Percentiles rank a stretch among this genome's conserved stretches.
Conservation (phyloP, 495 filamentous ascomycete species). For the Annulohypoxylon nitens region DNA sequence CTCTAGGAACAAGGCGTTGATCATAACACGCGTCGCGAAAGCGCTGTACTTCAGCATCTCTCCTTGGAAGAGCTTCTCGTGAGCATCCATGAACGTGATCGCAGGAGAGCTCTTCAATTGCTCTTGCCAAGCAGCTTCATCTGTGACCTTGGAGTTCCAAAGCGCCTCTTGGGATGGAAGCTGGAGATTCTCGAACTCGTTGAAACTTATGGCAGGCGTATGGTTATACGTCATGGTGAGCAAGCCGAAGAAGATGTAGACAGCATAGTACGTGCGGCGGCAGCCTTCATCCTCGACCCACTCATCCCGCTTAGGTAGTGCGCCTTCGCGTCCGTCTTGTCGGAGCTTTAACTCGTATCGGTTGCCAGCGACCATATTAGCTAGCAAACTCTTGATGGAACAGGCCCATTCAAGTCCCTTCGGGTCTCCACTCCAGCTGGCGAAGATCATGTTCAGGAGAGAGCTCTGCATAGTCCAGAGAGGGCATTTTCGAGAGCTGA, state of each 20-base stretch:
- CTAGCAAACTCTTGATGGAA: constrained; percentile 96
- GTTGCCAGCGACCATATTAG: constrained; percentile 99
- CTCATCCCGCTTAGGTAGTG: constrained; percentile 81
- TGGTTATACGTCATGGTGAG: constrained; percentile 97
- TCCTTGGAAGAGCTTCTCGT: constrained; percentile 94
- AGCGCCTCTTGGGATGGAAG: constrained; percentile 93
- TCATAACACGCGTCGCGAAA: constrained; percentile 97
- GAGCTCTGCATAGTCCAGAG: constrained; percentile 98
- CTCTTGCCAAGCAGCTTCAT: constrained; percentile 87
- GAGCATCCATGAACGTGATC: constrained; percentile 90
- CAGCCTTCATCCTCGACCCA: constrained; percentile 99
- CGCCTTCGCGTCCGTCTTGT: constrained; percentile 85
- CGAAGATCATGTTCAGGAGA: constrained; percentile 98
- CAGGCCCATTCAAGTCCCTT: constrained; percentile 99
- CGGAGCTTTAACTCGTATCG: constrained; percentile 95
- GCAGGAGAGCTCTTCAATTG: constrained; percentile 75
- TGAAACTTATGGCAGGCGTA: constrained; percentile 95
- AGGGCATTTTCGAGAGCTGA: constrained; percentile 97
- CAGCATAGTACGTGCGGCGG: constrained; percentile 97
- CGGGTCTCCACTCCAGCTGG: constrained; percentile 98
- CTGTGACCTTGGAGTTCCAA: constrained; percentile 87
- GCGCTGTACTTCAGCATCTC: constrained; percentile 94
- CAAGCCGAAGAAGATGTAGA: constrained; percentile 98
- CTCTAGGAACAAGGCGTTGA: constrained; percentile 98
- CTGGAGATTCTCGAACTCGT: constrained; percentile 94